Conservation (phyloP, 2,329 filamentous ascomycete genomes). For the Cercospora sojina region DNA sequence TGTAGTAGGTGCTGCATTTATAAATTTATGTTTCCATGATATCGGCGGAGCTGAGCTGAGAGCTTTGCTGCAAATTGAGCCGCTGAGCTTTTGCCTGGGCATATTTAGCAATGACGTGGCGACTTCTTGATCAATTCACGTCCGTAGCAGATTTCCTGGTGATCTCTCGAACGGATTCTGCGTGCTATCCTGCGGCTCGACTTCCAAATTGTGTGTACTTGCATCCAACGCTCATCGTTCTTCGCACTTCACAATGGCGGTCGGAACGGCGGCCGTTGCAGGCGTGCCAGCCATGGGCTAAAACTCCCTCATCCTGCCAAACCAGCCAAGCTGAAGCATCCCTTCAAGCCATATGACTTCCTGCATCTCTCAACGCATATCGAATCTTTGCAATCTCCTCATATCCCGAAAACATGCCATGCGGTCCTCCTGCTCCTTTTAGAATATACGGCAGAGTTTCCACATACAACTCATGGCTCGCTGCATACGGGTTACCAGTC, state of each 20-base stretch:
- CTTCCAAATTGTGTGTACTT: background rate
- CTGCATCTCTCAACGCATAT: background rate
- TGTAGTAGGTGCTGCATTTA: background rate
- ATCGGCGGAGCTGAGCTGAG: background rate
- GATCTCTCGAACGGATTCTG: background rate
- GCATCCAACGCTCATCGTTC: background rate
- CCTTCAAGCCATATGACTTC: background rate
- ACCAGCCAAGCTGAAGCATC: background rate
- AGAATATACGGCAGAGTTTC: conserved; percentile 22
- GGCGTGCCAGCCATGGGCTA: background rate
- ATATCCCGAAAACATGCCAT: conserved; percentile 16
- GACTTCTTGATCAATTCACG: background rate
- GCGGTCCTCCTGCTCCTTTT: conserved; percentile 14
- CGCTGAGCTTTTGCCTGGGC: background rate
- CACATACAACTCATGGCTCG: conserved; percentile 21
- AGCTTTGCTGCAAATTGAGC: background rate
- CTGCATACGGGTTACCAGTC: conserved; percentile 17
- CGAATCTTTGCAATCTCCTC: conserved; percentile 17
- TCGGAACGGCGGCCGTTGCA: background rate
- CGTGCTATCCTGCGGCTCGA: background rate
- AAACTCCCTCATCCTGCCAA: background rate
- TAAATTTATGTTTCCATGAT: background rate
- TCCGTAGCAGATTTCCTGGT: background rate
- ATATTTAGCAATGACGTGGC: background rate
- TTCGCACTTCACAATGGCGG: background rate